Evolutionary conservation across 768 basidiomycete genomes (phyloP), one percentile per base, ranked within the genome.

Genomic region (Austroboletus eburneus): DNA sequence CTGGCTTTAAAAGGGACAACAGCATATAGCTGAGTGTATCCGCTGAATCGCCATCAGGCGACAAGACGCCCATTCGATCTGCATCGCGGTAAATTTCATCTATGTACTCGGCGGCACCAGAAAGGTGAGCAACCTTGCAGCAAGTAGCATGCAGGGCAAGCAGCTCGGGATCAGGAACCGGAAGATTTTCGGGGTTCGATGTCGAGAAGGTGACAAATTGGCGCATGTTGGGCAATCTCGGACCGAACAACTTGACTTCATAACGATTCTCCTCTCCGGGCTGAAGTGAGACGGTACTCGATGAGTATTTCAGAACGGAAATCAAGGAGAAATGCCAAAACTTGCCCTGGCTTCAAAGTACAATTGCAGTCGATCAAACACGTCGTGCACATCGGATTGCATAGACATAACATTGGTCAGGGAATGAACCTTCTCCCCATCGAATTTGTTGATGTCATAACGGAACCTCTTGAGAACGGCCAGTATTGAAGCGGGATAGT

Each of bases 71-170:
- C 3, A 4, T 20, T 10, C 45, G 7, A 6, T 54, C 43, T 32
- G 39, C 52, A 36, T 54, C 52, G 3, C 29, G 24, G 35, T 37
- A 36, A 18, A 51, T 14, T n/a, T 35, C 9, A 13, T 60, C 58
- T 3, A 57, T 57, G 27, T 55, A 43, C 18, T 61, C 46, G 16
- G 39, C 40, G 0, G 60, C 51, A 33, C 56, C 61, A 9, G 62
- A 60, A 5, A 63, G 34, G 35, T 62, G 52, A n/a, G 58, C 56
- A 23, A 63, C 60, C 43, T 61, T 54, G 30, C 43, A 51, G 43
- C 58, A 62, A 34, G 52, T 49, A 8, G 60, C 54, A 40, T 63
- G 58, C 22, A 59, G n/a, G 16, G 43, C 50, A 21, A 63, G 49
- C 21, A 52, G 41, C 21, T 52, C 34, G 0, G 35, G 34, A 1